phyloP scores from a whole-genome alignment of 2,329 filamentous ascomycete genomes.

The Intubia oerlemansii region DNA sequence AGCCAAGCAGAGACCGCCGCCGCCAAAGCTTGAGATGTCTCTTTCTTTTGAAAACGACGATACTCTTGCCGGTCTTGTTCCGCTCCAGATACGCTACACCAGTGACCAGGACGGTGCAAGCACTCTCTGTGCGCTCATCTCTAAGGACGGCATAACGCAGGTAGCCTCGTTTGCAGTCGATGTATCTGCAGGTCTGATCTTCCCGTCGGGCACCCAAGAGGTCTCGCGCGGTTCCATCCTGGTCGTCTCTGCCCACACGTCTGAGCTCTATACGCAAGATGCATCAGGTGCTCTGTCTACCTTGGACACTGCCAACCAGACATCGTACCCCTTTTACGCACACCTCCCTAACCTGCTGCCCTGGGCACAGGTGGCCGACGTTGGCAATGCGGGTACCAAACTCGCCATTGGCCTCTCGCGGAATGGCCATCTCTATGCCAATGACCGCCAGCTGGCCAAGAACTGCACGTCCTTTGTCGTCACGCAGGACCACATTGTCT shows the following conservation, averaged over 20 bases:
- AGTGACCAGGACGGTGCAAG: slow-evolving; percentile 1
- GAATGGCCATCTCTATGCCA: slow-evolving; percentile 60
- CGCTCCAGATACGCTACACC: slow-evolving; percentile 10
- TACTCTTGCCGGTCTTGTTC: slow-evolving; percentile 16
- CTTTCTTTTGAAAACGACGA: neutral
- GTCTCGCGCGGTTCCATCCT: slow-evolving; percentile 11
- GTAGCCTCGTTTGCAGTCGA: slow-evolving; percentile 8
- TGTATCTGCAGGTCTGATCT: neutral
- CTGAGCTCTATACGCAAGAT: slow-evolving; percentile 22
- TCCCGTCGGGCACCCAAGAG: neutral
- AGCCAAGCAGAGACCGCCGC: slow-evolving; percentile 27
- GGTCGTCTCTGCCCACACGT: slow-evolving; percentile 12
- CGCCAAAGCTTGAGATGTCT: slow-evolving; percentile 17
- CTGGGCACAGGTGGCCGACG: slow-evolving; percentile 25
- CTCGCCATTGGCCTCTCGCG: slow-evolving; percentile 45
- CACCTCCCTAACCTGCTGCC: slow-evolving; percentile 26
- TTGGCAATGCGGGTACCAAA: slow-evolving; percentile 12
- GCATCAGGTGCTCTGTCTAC: slow-evolving; percentile 21
- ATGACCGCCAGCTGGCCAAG: slow-evolving; percentile 50
- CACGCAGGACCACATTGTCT: slow-evolving; percentile 65
- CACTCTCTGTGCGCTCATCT: slow-evolving; percentile 16
- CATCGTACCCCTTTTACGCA: slow-evolving; percentile 13
- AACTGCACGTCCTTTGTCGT: slow-evolving; percentile 84
- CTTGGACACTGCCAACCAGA: slow-evolving; percentile 11
- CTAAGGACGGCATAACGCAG: slow-evolving; percentile 11